A percentile compares a stretch with the other conserved stretches of the same genome.
phyloP scores from a whole-genome alignment of 78 protist genomes.

The Polysphondylium violaceum region DNA sequence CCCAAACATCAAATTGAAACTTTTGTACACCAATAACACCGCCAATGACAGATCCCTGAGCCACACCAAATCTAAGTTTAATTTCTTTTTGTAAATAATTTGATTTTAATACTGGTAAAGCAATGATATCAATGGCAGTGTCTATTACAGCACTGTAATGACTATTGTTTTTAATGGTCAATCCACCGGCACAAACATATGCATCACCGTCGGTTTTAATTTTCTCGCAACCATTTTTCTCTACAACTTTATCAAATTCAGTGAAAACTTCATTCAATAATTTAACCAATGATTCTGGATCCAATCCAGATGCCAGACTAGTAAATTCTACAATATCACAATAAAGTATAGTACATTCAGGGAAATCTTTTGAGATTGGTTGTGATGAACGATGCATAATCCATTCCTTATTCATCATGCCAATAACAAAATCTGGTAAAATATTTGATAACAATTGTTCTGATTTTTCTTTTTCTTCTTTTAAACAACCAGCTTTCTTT shows the following conservation, averaged over 20 bases:
- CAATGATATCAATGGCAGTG: slow-evolving; percentile 38
- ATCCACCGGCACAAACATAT: slow-evolving; percentile 60
- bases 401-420: slow-evolving; percentile 12
- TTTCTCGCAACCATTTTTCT: slow-evolving; percentile 57
- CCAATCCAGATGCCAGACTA: slow-evolving; percentile 17
- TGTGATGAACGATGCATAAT: background rate
- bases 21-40: slow-evolving; percentile 80
- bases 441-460: slow-evolving; percentile 49
- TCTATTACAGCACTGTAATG: slow-evolving; percentile 12
- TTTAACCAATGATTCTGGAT: slow-evolving; percentile 49
- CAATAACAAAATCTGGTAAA: slow-evolving; percentile 65
- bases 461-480: slow-evolving; percentile 62
- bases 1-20: slow-evolving; percentile 79
- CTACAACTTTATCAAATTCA: slow-evolving; percentile 81
- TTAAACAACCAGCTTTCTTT: slow-evolving; percentile 36
- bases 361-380: slow-evolving; percentile 52
- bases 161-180: slow-evolving; percentile 20
- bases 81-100: slow-evolving; percentile 11
- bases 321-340: slow-evolving; percentile 90
- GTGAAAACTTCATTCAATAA: slow-evolving; percentile 85
- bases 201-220: slow-evolving; percentile 84
- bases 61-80: slow-evolving; percentile 69
- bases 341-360: slow-evolving; percentile 58
- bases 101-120: background rate
- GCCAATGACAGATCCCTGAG: slow-evolving; percentile 74